Evolutionary conservation across 306 rosid species (phyloP).

Genomic region (Cicer judaicum): DNA sequence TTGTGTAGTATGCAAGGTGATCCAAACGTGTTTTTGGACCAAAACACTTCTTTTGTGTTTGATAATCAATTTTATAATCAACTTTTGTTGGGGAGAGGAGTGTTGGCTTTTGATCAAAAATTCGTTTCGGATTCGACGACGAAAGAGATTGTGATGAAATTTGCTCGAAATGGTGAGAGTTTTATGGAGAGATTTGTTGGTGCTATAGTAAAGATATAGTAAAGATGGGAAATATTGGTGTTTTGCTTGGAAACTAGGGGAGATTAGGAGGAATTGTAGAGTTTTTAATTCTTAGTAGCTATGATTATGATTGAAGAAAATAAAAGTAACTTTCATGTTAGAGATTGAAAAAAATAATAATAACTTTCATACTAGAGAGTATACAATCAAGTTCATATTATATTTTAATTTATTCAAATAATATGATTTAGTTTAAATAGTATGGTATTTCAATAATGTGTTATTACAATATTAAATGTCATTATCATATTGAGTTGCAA

Average conservation of each 20-base stretch:
- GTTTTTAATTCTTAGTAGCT: constrained; percentile 41
- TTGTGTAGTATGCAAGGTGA: neutral
- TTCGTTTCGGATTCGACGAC: constrained; percentile 49
- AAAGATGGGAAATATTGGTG: constrained; percentile 44
- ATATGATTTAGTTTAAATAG: too few species aligned
- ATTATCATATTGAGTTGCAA: too few species aligned
- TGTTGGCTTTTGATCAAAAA: constrained; percentile 58
- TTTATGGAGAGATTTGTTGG: constrained; percentile 49
- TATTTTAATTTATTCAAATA: too few species aligned
- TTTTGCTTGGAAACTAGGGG: constrained; percentile 50
- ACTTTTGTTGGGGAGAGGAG: constrained; percentile 45
- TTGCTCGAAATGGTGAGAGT: constrained; percentile 42
- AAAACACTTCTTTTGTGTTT: constrained; percentile 48
- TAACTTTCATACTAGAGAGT: too few species aligned
- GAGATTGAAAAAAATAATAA: too few species aligned
- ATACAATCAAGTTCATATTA: too few species aligned
- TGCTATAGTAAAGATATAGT: constrained; percentile 52
- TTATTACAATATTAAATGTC: too few species aligned
- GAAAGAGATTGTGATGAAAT: constrained; percentile 37
- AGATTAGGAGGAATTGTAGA: constrained; percentile 61
- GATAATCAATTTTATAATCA: constrained; percentile 56
- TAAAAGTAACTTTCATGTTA: too few species aligned
- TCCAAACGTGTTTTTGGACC: constrained; percentile 55
- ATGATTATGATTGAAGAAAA: neutral
- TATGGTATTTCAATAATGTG: too few species aligned